A percentile compares a stretch with the other conserved stretches of the same genome.
These are phyloP conservation scores for Euphorbia corollata DNA, from an alignment of 441 rosid species.

Conservation along the genomic window DNA sequence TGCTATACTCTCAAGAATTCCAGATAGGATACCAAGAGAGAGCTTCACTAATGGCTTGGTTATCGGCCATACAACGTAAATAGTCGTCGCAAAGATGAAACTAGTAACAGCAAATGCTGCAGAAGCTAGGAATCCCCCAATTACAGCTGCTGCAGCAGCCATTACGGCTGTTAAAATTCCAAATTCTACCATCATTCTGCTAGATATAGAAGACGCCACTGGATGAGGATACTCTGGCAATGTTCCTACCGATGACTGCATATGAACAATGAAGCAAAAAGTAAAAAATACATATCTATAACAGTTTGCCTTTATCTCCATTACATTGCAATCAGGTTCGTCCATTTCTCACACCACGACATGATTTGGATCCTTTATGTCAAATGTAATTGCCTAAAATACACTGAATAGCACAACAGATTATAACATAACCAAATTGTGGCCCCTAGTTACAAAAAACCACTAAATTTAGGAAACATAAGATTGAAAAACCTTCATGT, in stretches of 20 bases:
- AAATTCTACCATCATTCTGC: conserved; percentile 90
- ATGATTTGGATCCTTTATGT: no score
- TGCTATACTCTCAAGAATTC: conserved; percentile 53
- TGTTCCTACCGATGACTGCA: conserved; percentile 76
- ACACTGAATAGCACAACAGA: no score
- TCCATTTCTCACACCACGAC: no score
- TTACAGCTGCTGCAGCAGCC: conserved; percentile 77
- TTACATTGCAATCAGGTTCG: neutral
- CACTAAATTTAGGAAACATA: conserved; percentile 18
- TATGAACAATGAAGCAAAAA: conserved; percentile 11
- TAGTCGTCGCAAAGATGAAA: conserved; percentile 54
- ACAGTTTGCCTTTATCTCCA: neutral
- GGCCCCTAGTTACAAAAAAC: neutral
- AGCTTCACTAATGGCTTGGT: conserved; percentile 61
- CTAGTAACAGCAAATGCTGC: conserved; percentile 85
- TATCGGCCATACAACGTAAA: conserved; percentile 80
- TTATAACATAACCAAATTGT: no score
- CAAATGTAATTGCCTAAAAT: no score
- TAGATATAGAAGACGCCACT: conserved; percentile 88
- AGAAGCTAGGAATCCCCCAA: conserved; percentile 85
- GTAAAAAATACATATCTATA: neutral
- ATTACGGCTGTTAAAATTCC: conserved; percentile 84
- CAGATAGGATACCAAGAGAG: conserved; percentile 41
- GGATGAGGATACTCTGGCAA: conserved; percentile 75
- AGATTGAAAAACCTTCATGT: conserved; percentile 50